Base-by-base conservation (phyloP, 305 asterid genomes). In the Fraxinus sp. region DNA sequence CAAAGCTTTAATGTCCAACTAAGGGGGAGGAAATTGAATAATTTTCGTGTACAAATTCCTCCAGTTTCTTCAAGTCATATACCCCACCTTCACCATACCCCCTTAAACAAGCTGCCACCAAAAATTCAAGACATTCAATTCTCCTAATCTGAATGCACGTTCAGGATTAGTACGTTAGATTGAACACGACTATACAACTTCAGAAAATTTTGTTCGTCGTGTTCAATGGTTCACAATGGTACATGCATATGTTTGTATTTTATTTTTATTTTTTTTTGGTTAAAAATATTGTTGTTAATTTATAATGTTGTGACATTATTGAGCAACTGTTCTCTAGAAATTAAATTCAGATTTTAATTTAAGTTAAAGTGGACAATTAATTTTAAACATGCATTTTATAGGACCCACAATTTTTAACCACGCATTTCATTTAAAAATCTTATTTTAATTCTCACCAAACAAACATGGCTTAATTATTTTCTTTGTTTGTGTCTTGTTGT, bases 1-100 rank as follows among this genome's bases (percentile, higher is more conserved):
- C 16, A 41, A 41, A 26, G 62, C 28, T 83, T 68, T 57, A 46
- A 72, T 55, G 68, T 16, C 80, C 83, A 14, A 80, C 83, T 71
- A 46, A 70, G 80, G 77, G 70, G 57, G 72, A 77, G 80, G 74
- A 84, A 77, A 84, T 84, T 49, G 49, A 85, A 79, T 80, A 79
- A 30, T 18, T 52, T 77, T 75, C 76, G 32, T 71, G 82, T 75
- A 75, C 81, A 36, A 35, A 36, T 32, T 81, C 32, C 14, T 74
- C 66, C 26, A n/a, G 18, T 24, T 1, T 62, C 43, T 3, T 39
- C 49, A 77, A 82, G 71, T 70, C n/a, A 26, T 22, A 46, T 37
- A 26, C 81, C 86, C 88, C 86, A 83, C 83, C 33, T 77, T 82
- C 81, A 82, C 86, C 83, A 72, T 70, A 86, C 80, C 59, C 16